Conservation (phyloP, 2,329 filamentous ascomycete species). For the Talaromyces verruculosus region DNA sequence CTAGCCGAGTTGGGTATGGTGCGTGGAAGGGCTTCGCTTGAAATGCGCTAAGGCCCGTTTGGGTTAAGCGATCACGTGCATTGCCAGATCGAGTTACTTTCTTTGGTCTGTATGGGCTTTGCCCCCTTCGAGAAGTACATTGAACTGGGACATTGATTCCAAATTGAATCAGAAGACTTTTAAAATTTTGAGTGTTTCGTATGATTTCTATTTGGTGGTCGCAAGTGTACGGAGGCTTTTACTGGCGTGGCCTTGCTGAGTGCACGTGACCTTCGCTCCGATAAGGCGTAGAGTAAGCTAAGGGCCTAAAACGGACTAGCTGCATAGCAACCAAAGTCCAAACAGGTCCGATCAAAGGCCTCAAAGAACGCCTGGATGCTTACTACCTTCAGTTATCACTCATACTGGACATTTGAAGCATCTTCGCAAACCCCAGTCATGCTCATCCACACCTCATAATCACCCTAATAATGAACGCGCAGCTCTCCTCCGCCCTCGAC, state of each 20-base stretch:
- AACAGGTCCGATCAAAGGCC: background rate
- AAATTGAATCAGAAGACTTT: no score
- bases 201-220: background rate
- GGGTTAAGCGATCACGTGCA: constrained; percentile 10
- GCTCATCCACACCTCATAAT: background rate
- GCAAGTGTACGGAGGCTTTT: background rate
- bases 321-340: background rate
- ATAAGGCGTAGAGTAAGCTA: background rate
- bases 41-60: constrained; percentile 25
- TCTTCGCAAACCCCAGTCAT: background rate
- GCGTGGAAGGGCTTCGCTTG: constrained; percentile 39
- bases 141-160: background rate
- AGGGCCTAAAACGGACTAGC: constrained; percentile 3
- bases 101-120: background rate
- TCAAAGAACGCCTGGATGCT: background rate
- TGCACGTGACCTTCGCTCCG: constrained; percentile 1
- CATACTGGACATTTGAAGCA: background rate
- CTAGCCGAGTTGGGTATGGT: constrained; percentile 35
- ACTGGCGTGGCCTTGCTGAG: background rate
- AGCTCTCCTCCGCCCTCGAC: constrained; percentile 41
- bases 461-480: constrained; percentile 39
- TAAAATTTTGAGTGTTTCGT: background rate
- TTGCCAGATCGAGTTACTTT: no score
- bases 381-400: background rate
- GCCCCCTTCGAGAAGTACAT: background rate